Evolutionary conservation across 75 land plant genomes (phyloP).

Genomic region (Selaginella moellendorffii): DNA sequence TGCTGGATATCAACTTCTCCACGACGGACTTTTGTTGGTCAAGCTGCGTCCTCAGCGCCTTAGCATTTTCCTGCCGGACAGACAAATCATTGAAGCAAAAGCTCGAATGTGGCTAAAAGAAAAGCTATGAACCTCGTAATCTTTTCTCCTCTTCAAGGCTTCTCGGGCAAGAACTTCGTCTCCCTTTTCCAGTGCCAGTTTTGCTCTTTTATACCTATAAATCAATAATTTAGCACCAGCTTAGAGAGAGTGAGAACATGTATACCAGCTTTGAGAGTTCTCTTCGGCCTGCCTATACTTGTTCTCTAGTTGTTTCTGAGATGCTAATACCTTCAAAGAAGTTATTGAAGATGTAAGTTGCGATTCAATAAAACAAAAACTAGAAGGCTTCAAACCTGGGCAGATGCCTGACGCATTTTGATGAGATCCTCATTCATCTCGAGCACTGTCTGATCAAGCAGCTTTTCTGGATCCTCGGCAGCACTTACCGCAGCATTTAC

Average conservation of each 20-base stretch:
- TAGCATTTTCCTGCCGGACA: conserved; percentile 78
- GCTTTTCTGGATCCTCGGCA: conserved; percentile 98
- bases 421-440: conserved; percentile 97
- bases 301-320: conserved; percentile 92
- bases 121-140: conserved; percentile 48
- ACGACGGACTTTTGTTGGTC: conserved; percentile 89
- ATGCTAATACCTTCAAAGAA: conserved; percentile 68
- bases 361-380: not conserved
- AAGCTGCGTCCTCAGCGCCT: conserved; percentile 63
- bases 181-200: conserved; percentile 89
- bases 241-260: not conserved
- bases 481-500: conserved; percentile 85
- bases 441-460: conserved; percentile 85
- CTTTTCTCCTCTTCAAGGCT: conserved; percentile 87
- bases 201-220: conserved; percentile 74
- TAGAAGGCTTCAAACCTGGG: conserved; percentile 44
- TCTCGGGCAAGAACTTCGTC: conserved; percentile 97
- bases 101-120: not conserved
- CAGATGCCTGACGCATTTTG: conserved; percentile 97
- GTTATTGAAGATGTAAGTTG: not conserved
- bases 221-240: not conserved
- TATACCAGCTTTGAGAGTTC: conserved; percentile 86
- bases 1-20: conserved; percentile 92
- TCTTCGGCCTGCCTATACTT: conserved; percentile 71
- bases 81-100: not conserved